Conservation (phyloP, 768 basidiomycete species). For the Collybia sp. region DNA sequence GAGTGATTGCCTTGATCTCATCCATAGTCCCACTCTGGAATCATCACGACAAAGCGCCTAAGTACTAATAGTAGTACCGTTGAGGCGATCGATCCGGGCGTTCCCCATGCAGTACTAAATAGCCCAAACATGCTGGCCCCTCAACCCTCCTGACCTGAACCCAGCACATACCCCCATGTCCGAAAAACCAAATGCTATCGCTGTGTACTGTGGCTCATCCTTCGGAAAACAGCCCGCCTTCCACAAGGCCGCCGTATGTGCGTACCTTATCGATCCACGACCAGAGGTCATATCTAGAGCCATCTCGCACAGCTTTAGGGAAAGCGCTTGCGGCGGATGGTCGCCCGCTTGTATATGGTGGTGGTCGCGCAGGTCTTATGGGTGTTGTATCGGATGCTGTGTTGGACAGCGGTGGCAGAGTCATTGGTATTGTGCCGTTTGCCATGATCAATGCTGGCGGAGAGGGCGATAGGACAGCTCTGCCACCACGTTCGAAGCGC, state of each 20-base stretch:
- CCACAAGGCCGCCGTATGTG: constrained; percentile 65
- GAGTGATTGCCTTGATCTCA: no score
- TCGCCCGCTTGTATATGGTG: constrained; percentile 80
- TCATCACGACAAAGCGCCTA: no score
- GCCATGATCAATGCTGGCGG: constrained; percentile 70
- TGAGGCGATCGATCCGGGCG: no score
- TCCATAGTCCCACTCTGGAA: no score
- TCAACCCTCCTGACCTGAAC: neutral
- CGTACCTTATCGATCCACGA: constrained; percentile 20
- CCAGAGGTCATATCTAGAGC: constrained; percentile 2
- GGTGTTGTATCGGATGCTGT: constrained; percentile 69
- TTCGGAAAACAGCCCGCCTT: constrained; percentile 59
- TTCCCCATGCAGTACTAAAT: no score
- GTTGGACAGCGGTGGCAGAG: constrained; percentile 61
- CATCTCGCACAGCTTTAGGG: constrained; percentile 54
- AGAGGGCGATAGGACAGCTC: constrained; percentile 45
- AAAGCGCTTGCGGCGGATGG: constrained; percentile 57
- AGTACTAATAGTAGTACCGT: no score
- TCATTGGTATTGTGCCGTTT: constrained; percentile 73
- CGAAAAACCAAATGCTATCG: constrained; percentile 29
- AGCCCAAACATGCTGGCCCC: neutral
- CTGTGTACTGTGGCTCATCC: constrained; percentile 84
- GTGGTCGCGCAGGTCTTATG: constrained; percentile 83
- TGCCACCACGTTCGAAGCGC: neutral
- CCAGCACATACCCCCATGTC: constrained; percentile 4